These are phyloP conservation scores for Eucalyptus virginea DNA, from an alignment of 345 rosid genomes.

Conservation along the genomic window DNA sequence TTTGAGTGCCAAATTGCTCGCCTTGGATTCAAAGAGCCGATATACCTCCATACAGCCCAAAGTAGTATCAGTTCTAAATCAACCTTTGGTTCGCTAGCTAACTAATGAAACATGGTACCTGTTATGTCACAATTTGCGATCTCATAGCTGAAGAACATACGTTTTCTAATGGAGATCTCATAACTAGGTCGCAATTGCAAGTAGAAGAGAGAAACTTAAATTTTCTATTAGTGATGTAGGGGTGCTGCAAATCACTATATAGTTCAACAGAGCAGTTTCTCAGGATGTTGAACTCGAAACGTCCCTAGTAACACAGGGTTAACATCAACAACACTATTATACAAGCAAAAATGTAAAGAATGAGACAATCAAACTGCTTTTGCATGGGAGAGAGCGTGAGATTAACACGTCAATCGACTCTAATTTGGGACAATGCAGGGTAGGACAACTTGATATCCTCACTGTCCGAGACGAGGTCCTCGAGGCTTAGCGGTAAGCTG, in stretches of 20 bases:
- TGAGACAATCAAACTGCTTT: not conserved
- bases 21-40: not conserved
- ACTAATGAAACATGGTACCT: not conserved
- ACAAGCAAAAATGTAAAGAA: slow-evolving; percentile 15
- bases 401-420: not conserved
- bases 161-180: not conserved
- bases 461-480: slow-evolving; percentile 70
- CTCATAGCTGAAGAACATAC: not conserved
- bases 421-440: not conserved
- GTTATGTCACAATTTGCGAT: not conserved
- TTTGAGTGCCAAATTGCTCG: not conserved
- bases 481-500: slow-evolving; percentile 42
- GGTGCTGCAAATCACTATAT: slow-evolving; percentile 1
- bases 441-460: slow-evolving; percentile 9
- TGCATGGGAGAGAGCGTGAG: not conserved
- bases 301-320: not conserved
- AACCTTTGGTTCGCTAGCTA: not conserved
- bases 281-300: slow-evolving; percentile 8
- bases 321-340: not conserved
- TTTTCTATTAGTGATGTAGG: not conserved
- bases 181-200: not conserved
- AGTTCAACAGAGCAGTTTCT: slow-evolving; percentile 58
- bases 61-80: not conserved
- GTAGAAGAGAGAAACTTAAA: not conserved
- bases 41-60: not conserved